Base-by-base conservation (phyloP, 2,329 filamentous ascomycete genomes). In the Trichophyton verrucosum region DNA sequence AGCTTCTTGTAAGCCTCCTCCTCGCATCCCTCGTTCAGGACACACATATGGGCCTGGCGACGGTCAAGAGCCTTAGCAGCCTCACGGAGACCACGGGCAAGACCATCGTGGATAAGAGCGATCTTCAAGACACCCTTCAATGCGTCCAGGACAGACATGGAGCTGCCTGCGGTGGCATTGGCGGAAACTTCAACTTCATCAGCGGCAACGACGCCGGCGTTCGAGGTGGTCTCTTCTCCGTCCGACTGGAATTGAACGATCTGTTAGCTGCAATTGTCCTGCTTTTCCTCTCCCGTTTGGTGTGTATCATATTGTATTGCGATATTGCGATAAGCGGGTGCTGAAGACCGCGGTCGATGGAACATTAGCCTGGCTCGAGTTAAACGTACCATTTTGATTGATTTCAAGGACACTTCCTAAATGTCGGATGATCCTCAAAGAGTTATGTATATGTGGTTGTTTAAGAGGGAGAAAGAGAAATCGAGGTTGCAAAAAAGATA, bases 1-100 rank as follows among this genome's bases (percentile, higher is more conserved):
- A 99, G 86, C 88, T 99, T 99, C 91, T 99, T 99, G 86, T 99
- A 99, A 70, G 94, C 92, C 81, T 99, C 94, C 86, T 99, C 94
- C 84, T 99, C 94, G 84, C 94, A 99, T 70, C 88, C 87, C 86
- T 99, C 94, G 86, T 99, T 99, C 73, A 99, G 87, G 71, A 99
- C 94, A 79, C 94, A 99, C 91, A 99, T 97, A 84, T 99, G 94
- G 64, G 94, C 94, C 83, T 99, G 89, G 76, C 94, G 91, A 76
- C 94, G 87, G 81, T 99, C 94, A 74, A 99, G 90, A 67, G 94
- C 92, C 86, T 99, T 99, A 82, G 88, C 91, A 68, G 94, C 94
- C 82, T 99, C 94, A 72, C 94, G 91, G 74, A 99, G 90, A 81
- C 94, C 94, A 73, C 94, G 91, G 76, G 94, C 94, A 72, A 99